Base-by-base conservation (phyloP, 257 asterid genomes). In the Rubia yunnanensis region DNA sequence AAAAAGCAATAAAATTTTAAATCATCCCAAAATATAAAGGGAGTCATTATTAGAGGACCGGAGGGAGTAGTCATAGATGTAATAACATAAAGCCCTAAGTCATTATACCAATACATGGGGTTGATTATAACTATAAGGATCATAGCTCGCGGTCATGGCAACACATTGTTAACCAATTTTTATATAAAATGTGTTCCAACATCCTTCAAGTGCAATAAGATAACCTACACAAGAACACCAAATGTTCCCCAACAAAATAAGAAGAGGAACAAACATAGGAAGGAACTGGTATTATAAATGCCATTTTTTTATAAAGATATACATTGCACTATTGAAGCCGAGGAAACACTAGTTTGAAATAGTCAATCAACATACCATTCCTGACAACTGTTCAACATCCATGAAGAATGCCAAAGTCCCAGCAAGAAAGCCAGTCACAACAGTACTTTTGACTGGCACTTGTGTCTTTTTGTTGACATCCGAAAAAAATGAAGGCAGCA, bases 371-470 rank as follows among this genome's bases (percentile, higher is more conserved):
- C 72, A 9, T 87, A 92, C 99, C 99, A 92, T 92, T 76, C 99
- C 99, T n/a, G 99, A 82, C 78, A 92, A 81, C 76, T 88, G 97
- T 34, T 88, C 95, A 53, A 92, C 97, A n/a, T 89, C 95, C 99
- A 92, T 87, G 84, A 89, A 77, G 72, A 92, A 92, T 18, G 97
- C 88, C 78, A 92, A 76, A 59, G 67, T 35, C 68, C 94, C 94
- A 55, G 97, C 80, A 32, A 92, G 87, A 27, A 86, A 57, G 68
- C 99, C 99, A 31, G 90, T 86, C 54, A 72, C 83, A 57, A 90
- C 58, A 20, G 99, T 92, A 84, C 95, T 71, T 79, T 92, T 89
- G 54, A 89, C 67, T 20, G 99, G 99, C 59, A 92, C 99, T 79
- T 92, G 94, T 60, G 94, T 83, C 32, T 56, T 76, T 73, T 80